Conservation (phyloP, 2,329 filamentous ascomycete genomes). For the Nothomitra cinnamomea region DNA sequence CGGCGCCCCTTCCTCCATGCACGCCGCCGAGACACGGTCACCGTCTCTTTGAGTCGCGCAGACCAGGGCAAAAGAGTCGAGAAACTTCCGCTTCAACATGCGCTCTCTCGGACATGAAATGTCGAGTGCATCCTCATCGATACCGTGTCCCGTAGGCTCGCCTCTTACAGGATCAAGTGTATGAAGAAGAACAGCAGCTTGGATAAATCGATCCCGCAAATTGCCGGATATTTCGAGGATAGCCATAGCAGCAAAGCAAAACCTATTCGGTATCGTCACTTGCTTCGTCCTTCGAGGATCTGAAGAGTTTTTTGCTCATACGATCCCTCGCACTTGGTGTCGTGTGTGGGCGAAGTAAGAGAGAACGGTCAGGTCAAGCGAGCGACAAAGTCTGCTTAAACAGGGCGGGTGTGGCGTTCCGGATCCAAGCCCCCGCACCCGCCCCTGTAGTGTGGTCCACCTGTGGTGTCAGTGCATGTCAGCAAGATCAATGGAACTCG, state of each 20-base stretch:
- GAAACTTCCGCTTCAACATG: conserved; percentile 16
- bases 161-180: conserved; percentile 17
- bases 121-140: conserved; percentile 13
- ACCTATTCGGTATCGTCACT: too few relatives aligned
- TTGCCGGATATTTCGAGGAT: conserved; percentile 12
- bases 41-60: conserved; percentile 14
- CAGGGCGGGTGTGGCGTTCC: too few relatives aligned
- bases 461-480: too few relatives aligned
- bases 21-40: conserved; percentile 18
- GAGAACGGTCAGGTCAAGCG: too few relatives aligned
- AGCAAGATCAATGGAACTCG: too few relatives aligned
- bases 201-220: conserved; percentile 9
- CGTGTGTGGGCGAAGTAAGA: too few relatives aligned
- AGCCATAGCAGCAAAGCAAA: background rate
- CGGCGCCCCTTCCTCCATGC: conserved; percentile 15
- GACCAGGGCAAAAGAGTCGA: conserved; percentile 20
- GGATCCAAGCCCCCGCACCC: too few relatives aligned
- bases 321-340: too few relatives aligned
- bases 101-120: conserved; percentile 7
- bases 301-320: too few relatives aligned
- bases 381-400: too few relatives aligned
- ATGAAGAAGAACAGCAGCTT: conserved; percentile 10
- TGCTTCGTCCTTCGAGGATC: too few relatives aligned
- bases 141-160: conserved; percentile 13
- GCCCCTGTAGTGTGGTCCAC: too few relatives aligned